These are phyloP conservation scores for Arthrocladium fulminans DNA, from an alignment of 2,329 filamentous ascomycete genomes.

Conservation along the genomic window DNA sequence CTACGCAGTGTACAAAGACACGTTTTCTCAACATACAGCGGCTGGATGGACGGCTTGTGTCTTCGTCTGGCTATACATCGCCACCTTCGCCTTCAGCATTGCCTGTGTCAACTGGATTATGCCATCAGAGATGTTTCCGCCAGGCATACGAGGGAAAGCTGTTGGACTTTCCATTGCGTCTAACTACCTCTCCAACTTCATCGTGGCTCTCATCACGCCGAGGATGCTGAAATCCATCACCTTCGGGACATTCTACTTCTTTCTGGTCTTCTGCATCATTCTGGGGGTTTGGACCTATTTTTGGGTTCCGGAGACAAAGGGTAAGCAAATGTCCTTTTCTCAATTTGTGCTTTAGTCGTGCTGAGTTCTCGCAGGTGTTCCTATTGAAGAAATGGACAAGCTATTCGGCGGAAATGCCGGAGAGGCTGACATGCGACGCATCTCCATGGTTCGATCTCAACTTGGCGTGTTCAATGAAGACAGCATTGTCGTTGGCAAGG, in stretches of 20 bases:
- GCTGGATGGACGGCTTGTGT: slow-evolving; percentile 61
- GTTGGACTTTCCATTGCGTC: slow-evolving; percentile 51
- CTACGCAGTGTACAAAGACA: slow-evolving; percentile 51
- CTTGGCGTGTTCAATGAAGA: no score
- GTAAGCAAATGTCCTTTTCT: no score
- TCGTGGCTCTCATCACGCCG: slow-evolving; percentile 49
- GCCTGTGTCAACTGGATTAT: slow-evolving; percentile 33
- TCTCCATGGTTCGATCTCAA: no score
- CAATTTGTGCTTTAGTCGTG: no score
- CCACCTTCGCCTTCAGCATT: slow-evolving; percentile 51
- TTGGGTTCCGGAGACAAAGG: slow-evolving; percentile 51
- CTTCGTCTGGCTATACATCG: slow-evolving; percentile 58
- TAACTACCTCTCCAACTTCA: slow-evolving; percentile 40
- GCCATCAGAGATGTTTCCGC: slow-evolving; percentile 33
- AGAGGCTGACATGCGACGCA: no score
- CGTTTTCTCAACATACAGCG: slow-evolving; percentile 47
- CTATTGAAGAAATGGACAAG: slow-evolving; percentile 48
- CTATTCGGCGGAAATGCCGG: slow-evolving; percentile 26
- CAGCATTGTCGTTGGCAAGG: no score
- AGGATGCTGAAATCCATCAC: slow-evolving; percentile 51
- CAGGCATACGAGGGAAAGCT: slow-evolving; percentile 31
- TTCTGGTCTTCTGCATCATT: slow-evolving; percentile 46
- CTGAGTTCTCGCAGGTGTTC: slow-evolving; percentile 25
- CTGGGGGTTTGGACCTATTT: slow-evolving; percentile 44
- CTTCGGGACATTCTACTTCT: slow-evolving; percentile 50